phyloP scores from a whole-genome alignment of 164 flowering plant genomes.

The Vitis amurensis region DNA sequence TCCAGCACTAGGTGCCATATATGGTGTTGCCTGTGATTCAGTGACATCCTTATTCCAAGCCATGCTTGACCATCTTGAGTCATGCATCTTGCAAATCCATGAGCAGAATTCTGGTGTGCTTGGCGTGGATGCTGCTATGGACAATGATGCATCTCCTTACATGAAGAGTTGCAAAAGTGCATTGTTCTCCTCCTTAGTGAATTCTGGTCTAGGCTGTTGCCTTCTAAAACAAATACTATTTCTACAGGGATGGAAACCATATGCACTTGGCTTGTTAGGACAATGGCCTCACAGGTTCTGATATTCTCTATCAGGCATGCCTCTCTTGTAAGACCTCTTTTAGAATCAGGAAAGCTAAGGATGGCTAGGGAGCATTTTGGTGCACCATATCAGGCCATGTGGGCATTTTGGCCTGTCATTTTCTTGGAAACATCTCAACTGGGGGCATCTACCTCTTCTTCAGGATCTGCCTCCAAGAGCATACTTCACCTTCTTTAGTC shows the following conservation, averaged over 20 bases:
- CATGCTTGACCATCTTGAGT: slow-evolving; percentile 87
- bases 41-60: slow-evolving; percentile 85
- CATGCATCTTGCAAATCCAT: slow-evolving; percentile 86
- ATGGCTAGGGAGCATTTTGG: slow-evolving; percentile 96
- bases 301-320: slow-evolving; percentile 86
- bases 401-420: slow-evolving; percentile 87
- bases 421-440: slow-evolving; percentile 90
- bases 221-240: slow-evolving; percentile 44
- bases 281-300: slow-evolving; percentile 84
- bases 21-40: slow-evolving; percentile 86
- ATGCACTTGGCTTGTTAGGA: slow-evolving; percentile 72
- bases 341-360: slow-evolving; percentile 90
- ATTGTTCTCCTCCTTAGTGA: slow-evolving; percentile 77
- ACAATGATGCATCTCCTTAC: slow-evolving; percentile 80
- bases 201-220: slow-evolving; percentile 71
- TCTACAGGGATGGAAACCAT: slow-evolving; percentile 61
- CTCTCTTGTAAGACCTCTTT: slow-evolving; percentile 91
- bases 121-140: slow-evolving; percentile 82
- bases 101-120: slow-evolving; percentile 74
- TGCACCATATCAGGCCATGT: slow-evolving; percentile 87
- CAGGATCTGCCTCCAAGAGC: slow-evolving; percentile 84
- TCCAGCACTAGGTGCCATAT: slow-evolving; percentile 67
- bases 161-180: slow-evolving; percentile 88
- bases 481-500: slow-evolving; percentile 93
- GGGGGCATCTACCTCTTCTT: slow-evolving; percentile 77